phyloP scores from a whole-genome alignment of 75 land plant genomes.

The Cunninghamia lanceolata region DNA sequence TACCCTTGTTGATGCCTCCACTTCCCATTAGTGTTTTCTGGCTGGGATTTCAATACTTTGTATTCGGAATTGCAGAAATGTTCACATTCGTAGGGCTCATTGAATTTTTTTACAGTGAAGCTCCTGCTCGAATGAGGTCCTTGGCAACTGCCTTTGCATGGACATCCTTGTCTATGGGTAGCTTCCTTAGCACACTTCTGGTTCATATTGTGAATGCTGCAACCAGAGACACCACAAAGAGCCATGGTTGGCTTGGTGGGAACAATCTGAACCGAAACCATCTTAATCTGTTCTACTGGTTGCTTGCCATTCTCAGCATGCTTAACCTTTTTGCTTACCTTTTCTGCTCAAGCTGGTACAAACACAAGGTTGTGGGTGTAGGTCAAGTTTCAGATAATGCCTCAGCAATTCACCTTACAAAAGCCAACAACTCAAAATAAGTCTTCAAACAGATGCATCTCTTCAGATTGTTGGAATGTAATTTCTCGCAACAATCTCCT shows the following conservation, averaged over 20 bases:
- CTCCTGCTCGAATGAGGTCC: slow-evolving; percentile 71
- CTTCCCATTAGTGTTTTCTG: slow-evolving; percentile 74
- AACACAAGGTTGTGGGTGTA: slow-evolving; percentile 54
- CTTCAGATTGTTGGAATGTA: too few species aligned
- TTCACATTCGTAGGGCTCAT: slow-evolving; percentile 74
- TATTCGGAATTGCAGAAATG: slow-evolving; percentile 69
- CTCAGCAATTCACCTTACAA: too few species aligned
- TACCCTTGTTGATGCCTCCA: slow-evolving; percentile 12
- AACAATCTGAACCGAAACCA: slow-evolving; percentile 59
- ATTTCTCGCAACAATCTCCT: too few species aligned
- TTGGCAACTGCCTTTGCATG: slow-evolving; percentile 73
- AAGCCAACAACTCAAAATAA: too few species aligned
- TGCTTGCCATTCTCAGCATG: slow-evolving; percentile 56
- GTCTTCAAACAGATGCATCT: too few species aligned
- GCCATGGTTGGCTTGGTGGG: slow-evolving; percentile 67
- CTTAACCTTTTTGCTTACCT: slow-evolving; percentile 58
- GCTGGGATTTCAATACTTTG: slow-evolving; percentile 69
- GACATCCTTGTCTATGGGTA: slow-evolving; percentile 73
- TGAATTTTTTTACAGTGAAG: slow-evolving; percentile 92
- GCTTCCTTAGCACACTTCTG: slow-evolving; percentile 74
- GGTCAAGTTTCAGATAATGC: slow-evolving; percentile 5
- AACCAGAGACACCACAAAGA: slow-evolving; percentile 26
- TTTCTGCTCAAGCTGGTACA: slow-evolving; percentile 61
- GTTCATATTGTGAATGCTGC: slow-evolving; percentile 59
- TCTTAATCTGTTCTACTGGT: slow-evolving; percentile 83